These are phyloP conservation scores for Agaricus sinodeliciosus DNA, from an alignment of 768 basidiomycete genomes.

Conservation along the genomic window DNA sequence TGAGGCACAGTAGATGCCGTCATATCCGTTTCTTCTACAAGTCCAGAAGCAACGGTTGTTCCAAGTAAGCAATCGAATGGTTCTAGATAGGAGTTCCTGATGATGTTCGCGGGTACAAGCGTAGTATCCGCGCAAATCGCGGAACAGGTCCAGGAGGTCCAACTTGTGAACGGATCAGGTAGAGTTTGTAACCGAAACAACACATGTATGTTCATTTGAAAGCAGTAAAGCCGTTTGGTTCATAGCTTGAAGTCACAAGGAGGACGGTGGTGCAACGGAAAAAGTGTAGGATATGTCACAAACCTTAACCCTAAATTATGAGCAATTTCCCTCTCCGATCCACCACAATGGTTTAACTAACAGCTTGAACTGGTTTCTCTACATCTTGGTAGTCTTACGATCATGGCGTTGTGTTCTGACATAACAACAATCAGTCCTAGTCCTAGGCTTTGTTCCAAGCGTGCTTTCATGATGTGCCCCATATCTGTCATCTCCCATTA, in stretches of 20 bases:
- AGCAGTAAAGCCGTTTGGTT: background rate
- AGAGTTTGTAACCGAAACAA: background rate
- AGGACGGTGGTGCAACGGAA: background rate
- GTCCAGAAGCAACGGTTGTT: background rate
- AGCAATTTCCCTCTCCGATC: slow-evolving; percentile 2
- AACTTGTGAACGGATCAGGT: too few species aligned
- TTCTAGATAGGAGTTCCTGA: background rate
- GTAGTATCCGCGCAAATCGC: background rate
- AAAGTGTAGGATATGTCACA: background rate
- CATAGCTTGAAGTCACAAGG: slow-evolving; percentile 2
- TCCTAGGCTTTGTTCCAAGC: background rate
- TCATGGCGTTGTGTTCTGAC: background rate
- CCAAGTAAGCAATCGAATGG: background rate
- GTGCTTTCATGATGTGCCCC: background rate
- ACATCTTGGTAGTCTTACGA: background rate
- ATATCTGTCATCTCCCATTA: background rate
- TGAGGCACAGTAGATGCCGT: slow-evolving; percentile 6
- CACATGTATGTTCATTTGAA: background rate
- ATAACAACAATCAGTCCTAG: background rate
- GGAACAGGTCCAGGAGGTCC: background rate
- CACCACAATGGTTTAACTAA: background rate
- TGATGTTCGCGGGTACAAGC: background rate
- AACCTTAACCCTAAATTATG: slow-evolving; percentile 10
- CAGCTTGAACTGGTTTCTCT: background rate
- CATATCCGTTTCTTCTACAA: background rate